Evolutionary conservation across 805 yeast species (phyloP), one percentile per base, ranked within the genome.

Genomic region (Hagleromyces aurorensis): DNA sequence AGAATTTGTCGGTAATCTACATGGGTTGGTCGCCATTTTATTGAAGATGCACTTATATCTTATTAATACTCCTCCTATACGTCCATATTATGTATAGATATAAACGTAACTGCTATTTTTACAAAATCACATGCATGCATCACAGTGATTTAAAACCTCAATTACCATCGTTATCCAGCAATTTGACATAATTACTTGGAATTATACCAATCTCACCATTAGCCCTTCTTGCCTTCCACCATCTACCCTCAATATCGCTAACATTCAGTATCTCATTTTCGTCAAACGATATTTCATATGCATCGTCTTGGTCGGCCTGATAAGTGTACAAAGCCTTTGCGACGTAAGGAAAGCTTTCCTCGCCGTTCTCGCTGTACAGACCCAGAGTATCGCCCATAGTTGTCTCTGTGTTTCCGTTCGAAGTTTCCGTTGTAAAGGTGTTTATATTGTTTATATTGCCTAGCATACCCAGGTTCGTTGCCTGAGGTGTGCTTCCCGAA

Each of bases 181-280:
- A 64, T 57, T 83, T 83, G 27, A 89, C 87, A 52, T 89, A 89
- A 58, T 89, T 91, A 47, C 94, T 79, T 29, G 98, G 97, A 57
- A 95, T 86, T 48, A 89, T 89, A 43, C 97, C 98, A 24, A 85
- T 81, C 55, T 86, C 91, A 19, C 98, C 98, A 44, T 75, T 80
- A 6, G 79, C 68, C 50, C 87, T 73, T 55, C 81, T 75, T 22
- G 95, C 96, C 61, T 86, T 95, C 97, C 97, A 89, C 98, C 98
- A 89, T 61, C 93, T 78, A 25, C 96, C 96, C 42, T 82, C 82
- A 34, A 85, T 84, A 50, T 89, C 96, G 44, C 84, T 84, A 19
- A 89, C 94, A 48, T 78, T 85, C 55, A 89, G 69, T n/a, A 85
- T 63, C 57, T 89, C 97, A 33, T 91, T 96, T 56, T 87, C 85